A percentile compares a stretch with the other conserved stretches of the same genome.
These are phyloP conservation scores for Cryptococcus sp. DNA, from an alignment of 1,284 basidiomycete genomes.

Conservation along the genomic window DNA sequence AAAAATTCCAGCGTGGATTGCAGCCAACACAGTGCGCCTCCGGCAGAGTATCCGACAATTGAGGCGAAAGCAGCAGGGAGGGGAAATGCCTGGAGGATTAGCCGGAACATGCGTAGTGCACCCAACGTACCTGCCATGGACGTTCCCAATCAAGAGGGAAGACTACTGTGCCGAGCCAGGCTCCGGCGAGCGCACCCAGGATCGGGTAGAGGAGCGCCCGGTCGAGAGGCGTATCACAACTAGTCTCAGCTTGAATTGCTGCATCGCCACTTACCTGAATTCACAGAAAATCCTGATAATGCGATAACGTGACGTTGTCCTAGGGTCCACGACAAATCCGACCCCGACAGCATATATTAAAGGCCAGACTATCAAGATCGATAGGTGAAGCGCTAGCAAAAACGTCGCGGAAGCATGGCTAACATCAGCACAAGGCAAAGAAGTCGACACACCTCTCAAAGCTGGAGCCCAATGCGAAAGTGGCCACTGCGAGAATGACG, in stretches of 20 bases:
- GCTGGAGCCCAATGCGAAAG: conserved; percentile 73
- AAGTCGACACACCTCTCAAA: conserved; percentile 53
- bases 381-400: conserved; percentile 63
- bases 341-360: conserved; percentile 67
- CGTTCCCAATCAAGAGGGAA: conserved; percentile 91
- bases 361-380: conserved; percentile 63
- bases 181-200: conserved; percentile 65
- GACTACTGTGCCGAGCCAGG: conserved; percentile 74
- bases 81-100: conserved; percentile 65
- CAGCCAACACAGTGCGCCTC: conserved; percentile 58
- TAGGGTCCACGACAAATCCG: conserved; percentile 50
- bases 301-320: conserved; percentile 37
- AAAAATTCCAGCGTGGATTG: background rate
- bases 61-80: conserved; percentile 53
- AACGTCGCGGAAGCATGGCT: conserved; percentile 53
- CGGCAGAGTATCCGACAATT: conserved; percentile 62
- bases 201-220: conserved; percentile 72
- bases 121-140: conserved; percentile 76
- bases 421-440: conserved; percentile 1
- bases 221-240: conserved; percentile 62
- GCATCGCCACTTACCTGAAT: conserved; percentile 59
- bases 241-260: background rate
- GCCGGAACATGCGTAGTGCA: background rate
- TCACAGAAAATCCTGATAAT: conserved; percentile 77
- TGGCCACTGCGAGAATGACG: conserved; percentile 51